Base-by-base conservation (phyloP, 805 yeast genomes). In the Helenozyma rhizophorensis region DNA sequence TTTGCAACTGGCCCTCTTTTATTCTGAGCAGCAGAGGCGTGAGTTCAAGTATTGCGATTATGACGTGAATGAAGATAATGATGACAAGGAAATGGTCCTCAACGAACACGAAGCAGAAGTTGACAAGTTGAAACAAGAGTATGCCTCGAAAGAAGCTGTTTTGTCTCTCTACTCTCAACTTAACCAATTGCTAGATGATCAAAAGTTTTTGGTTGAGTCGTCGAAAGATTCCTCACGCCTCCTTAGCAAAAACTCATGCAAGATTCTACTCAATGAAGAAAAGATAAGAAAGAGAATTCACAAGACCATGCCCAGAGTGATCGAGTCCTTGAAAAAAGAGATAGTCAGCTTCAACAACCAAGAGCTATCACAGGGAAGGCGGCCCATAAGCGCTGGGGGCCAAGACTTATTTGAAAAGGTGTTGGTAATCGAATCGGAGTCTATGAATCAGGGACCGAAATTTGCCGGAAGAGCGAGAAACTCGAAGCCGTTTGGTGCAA, bases 161-260 rank as follows among this genome's bases (percentile, higher is more conserved):
- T 56, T 87, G 25, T 59, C 64, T 9, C 55, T 74, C n/a, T 73
- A 83, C 19, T 66, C 72, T 4, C 74, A 72, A 27, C 70, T 84
- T 41, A 63, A 73, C 27, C 70, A 67, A 2, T 56, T 88, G 16
- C 54, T 78, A 25, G 57, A 64, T 10, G 94, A 86, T 43, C 83
- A 82, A 39, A 43, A 54, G 2, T 73, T 73, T 28, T 68, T 93
- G 23, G 80, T 71, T 23, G 82, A 77, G 40, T 77, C 93, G 4
- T 72, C 83, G 2, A 80, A 77, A 48, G 93, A 90, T 53, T 79
- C 97, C 0, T 78, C 90, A 0, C 70, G 97, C 40, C 66, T 89
- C 26, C 56, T 83, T 28, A 76, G 82, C 41, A 76, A 84, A 49
- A 80, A 83, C 47, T 81, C 88, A 2, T 89, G 90, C 42, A 80